Base-by-base conservation (phyloP, 495 filamentous ascomycete species). In the Aspergillus cavernicola region DNA sequence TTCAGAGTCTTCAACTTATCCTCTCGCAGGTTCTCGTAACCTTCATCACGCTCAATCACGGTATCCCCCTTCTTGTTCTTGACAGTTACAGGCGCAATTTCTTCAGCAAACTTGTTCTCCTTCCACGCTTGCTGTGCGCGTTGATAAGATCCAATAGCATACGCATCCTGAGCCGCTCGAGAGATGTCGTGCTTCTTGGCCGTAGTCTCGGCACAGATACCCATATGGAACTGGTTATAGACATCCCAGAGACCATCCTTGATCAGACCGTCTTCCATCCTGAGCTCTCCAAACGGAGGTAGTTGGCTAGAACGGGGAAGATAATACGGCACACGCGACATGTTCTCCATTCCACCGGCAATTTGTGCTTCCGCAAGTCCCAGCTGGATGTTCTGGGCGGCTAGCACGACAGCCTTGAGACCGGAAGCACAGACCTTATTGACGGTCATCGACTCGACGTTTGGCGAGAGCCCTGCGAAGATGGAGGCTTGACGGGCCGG, bases 341-440 rank as follows among this genome's bases (percentile, higher is more conserved):
- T 98, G 71, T 88, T 96, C 75, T 98, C 93, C 85, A 98, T 95
- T 19, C 93, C 93, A 56, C 93, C 93, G 8, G 92, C 93, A 16
- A 97, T 79, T 61, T 93, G 87, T 1, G 88, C 90, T 56, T 92
- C 87, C 12, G 89, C 80, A 6, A 92, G 74, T 6, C 93, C 93
- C 10, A 98, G 80, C 64, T 96, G 89, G 61, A 98, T 96, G 58
- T 93, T 90, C 66, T 95, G 89, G 9, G 93, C 92, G 4, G 92
- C 93, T 51, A 98, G 78, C 0, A 77, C 83, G 2, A 98, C 90
- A 2, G 92, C 87, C 70, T 98, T 98, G 46, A 98, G 72, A 2
- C 93, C 93, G 0, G 92, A 96, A 11, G 93, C 84, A 72, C 93
- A 98, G 26, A 98, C 93, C 67, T 98, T 98, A 76, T 98, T 98